Conservation (phyloP, 768 basidiomycete genomes). For the Pholiota conissans region DNA sequence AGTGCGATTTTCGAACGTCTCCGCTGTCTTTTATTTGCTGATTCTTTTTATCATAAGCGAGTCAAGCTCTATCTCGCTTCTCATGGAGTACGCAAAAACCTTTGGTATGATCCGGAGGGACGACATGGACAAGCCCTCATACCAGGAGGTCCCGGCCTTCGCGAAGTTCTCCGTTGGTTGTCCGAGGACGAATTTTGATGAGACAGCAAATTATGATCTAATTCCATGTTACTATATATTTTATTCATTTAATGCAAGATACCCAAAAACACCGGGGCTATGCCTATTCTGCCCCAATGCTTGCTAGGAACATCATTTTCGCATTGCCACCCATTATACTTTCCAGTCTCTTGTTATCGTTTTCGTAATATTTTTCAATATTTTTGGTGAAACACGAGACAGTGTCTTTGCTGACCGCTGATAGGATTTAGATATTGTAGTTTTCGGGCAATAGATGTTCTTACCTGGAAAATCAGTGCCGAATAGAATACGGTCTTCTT, state of each 20-base stretch:
- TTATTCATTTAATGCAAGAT: not conserved
- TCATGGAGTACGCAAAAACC: slow-evolving; percentile 69
- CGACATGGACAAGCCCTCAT: slow-evolving; percentile 64
- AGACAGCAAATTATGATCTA: not conserved
- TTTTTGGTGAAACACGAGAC: slow-evolving; percentile 62
- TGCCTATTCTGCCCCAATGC: not conserved
- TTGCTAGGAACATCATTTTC: slow-evolving; percentile 39
- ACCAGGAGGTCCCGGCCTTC: slow-evolving; percentile 49
- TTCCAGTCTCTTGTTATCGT: slow-evolving; percentile 37
- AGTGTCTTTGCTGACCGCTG: slow-evolving; percentile 60
- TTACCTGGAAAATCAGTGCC: slow-evolving; percentile 80
- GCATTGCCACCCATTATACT: slow-evolving; percentile 52
- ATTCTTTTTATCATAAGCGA: slow-evolving; percentile 52
- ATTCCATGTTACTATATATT: not conserved
- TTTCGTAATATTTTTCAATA: slow-evolving; percentile 46
- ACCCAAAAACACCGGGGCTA: not conserved
- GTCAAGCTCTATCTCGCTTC: slow-evolving; percentile 73
- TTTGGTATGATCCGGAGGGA: slow-evolving; percentile 64
- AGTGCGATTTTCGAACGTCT: no score
- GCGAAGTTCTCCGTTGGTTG: slow-evolving; percentile 66
- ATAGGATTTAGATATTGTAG: not conserved
- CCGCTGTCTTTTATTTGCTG: no score
- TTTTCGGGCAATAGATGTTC: slow-evolving; percentile 9
- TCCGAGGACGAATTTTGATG: slow-evolving; percentile 23
- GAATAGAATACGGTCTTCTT: slow-evolving; percentile 56